These are phyloP conservation scores for Hyphodiscus sp. DNA, from an alignment of 2,329 filamentous ascomycete genomes.

Conservation along the genomic window DNA sequence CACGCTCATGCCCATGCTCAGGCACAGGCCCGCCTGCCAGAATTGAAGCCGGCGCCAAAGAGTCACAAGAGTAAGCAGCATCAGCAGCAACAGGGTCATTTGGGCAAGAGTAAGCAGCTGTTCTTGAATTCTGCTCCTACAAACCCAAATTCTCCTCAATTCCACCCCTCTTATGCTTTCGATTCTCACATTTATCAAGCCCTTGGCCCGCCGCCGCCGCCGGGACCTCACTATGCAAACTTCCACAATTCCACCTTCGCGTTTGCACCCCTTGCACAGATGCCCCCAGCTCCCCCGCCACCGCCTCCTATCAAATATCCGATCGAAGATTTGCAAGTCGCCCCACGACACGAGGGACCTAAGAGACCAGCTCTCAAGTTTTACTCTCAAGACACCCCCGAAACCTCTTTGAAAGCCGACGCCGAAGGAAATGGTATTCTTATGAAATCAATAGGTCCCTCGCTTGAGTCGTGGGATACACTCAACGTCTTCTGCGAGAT, in stretches of 20 bases:
- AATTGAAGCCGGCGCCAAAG: slow-evolving; percentile 68
- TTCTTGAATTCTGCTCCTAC: slow-evolving; percentile 29
- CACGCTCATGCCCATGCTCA: too few relatives aligned
- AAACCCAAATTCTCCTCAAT: slow-evolving; percentile 17
- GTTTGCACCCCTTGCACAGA: slow-evolving; percentile 40
- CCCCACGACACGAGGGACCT: slow-evolving; percentile 53
- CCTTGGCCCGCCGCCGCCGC: slow-evolving; percentile 26
- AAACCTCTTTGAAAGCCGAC: slow-evolving; percentile 40
- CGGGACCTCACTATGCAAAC: slow-evolving; percentile 30
- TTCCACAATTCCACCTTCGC: slow-evolving; percentile 39
- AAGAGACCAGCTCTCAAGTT: slow-evolving; percentile 73
- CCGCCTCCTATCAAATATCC: slow-evolving; percentile 85
- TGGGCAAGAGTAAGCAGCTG: slow-evolving; percentile 33
- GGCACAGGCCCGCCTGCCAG: slow-evolving; percentile 49
- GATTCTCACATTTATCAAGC: slow-evolving; percentile 29
- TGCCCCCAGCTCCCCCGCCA: slow-evolving; percentile 51
- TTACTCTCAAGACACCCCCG: slow-evolving; percentile 59
- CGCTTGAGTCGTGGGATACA: slow-evolving; percentile 93
- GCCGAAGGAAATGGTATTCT: slow-evolving; percentile 54
- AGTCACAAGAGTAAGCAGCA: slow-evolving; percentile 57
- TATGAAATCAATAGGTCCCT: slow-evolving; percentile 77
- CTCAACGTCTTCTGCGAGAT: slow-evolving; percentile 97
- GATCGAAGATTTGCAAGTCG: slow-evolving; percentile 85
- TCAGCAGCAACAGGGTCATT: slow-evolving; percentile 40
- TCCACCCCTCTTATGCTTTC: slow-evolving; percentile 19